A percentile compares a stretch with the other conserved stretches of the same genome.
These are phyloP conservation scores for Fraxinus quadrangulata DNA, from an alignment of 257 asterid species.

Conservation along the genomic window DNA sequence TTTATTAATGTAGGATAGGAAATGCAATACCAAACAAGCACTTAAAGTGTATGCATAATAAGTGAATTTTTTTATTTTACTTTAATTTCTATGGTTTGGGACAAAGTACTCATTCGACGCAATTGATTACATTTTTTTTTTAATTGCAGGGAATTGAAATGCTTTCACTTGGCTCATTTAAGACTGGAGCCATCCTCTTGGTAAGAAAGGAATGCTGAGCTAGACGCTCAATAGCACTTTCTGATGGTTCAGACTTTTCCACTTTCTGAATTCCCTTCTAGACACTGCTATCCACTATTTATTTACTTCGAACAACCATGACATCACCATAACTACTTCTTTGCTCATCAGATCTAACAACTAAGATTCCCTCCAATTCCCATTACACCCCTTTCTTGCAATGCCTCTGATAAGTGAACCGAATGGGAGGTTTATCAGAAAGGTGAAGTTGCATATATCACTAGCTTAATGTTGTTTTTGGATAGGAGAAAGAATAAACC, in stretches of 20 bases:
- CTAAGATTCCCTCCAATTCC: no score
- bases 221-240: not conserved
- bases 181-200: constrained; percentile 96
- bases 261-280: no score
- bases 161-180: constrained; percentile 97
- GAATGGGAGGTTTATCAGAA: no score
- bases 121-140: constrained; percentile 1
- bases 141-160: constrained; percentile 83
- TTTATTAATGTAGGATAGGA: no score
- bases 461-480: not conserved
- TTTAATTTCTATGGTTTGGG: not conserved
- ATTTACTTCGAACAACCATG: no score
- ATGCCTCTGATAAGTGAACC: no score
- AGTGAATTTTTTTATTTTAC: not conserved
- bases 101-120: not conserved
- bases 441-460: not conserved
- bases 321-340: no score
- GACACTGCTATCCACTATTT: no score
- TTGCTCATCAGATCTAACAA: no score
- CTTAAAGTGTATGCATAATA: not conserved
- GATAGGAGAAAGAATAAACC: not conserved
- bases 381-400: no score
- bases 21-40: no score
- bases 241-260: no score
- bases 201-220: constrained; percentile 40